Evolutionary conservation across 2,329 filamentous ascomycete species (phyloP), one percentile per base, ranked within the genome.

Genomic region (Dichotomopilus funicola): DNA sequence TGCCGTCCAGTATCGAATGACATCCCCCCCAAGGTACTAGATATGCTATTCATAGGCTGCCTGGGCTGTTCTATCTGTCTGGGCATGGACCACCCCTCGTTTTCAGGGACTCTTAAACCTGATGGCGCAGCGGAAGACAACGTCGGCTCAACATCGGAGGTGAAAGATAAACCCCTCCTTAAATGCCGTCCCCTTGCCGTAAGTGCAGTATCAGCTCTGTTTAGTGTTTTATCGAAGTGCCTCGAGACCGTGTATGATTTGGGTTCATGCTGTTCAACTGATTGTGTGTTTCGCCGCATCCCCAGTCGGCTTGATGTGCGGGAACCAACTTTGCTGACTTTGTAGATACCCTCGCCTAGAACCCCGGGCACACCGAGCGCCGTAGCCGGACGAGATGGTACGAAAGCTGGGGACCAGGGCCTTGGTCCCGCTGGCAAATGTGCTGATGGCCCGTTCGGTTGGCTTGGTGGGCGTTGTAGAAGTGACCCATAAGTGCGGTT

Each of bases 291-390:
- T 36, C 54, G 50, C 33, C 59, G 54, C 37, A 44, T 9, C 13
- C 59, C 53, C 33, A 51, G 42, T 4, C 59, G 57, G 27, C 43
- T 27, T 5, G 56, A 47, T 5, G 51, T 38, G 19, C 40, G n/a
- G 4, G 62, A 58, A 12, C 53, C 46, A 5, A 65, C 12, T 43
- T 52, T 63, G 52, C 60, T 63, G 44, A 65, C 51, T 44, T 61
- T 64, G 58, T 64, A 65, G 33, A 65, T 51, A 33, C 63, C 63
- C 31, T 63, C 56, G 1, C 59, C 60, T 7, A 62, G 41, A 8
- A 62, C 42, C 1, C 59, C 58, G 8, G 63, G 57, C 4, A 60
- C 51, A 13, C 59, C 61, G 4, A 59, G 49, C 2, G 59, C 56
- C n/a, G 61, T 60, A 34, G 58, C 56, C 13, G 61, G 54, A 8